Percentiles rank a stretch among this genome's conserved stretches.
Conservation (phyloP, 331 rosid genomes). For the Spiraea crenata region DNA sequence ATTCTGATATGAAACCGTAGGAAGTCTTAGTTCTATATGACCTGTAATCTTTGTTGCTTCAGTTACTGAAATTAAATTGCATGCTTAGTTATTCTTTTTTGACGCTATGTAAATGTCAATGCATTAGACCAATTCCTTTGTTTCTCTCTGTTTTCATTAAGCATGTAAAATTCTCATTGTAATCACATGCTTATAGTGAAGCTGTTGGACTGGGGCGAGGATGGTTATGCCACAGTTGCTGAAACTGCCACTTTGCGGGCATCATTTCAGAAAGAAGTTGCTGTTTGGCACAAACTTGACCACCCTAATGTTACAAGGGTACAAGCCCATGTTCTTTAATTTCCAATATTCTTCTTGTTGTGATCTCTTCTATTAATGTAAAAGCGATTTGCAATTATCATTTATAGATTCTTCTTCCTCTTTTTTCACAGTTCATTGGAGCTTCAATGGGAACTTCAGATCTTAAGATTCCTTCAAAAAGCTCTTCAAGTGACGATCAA, state of each 20-base stretch:
- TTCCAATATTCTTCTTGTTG: slow-evolving; percentile 19
- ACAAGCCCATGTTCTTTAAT: slow-evolving; percentile 27
- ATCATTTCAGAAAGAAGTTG: slow-evolving; percentile 87
- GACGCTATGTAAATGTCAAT: neutral
- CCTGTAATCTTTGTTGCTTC: neutral
- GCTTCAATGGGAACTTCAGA: slow-evolving; percentile 84
- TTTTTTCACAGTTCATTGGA: slow-evolving; percentile 69
- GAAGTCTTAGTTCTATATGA: neutral
- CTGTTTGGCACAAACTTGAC: slow-evolving; percentile 87
- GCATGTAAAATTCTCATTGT: slow-evolving; percentile 29
- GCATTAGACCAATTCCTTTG: neutral
- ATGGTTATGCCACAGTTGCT: slow-evolving; percentile 55
- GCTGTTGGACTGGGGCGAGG: slow-evolving; percentile 95
- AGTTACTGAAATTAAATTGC: neutral
- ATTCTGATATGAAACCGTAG: neutral
- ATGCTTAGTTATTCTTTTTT: neutral
- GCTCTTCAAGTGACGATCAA: slow-evolving; percentile 32
- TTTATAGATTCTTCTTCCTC: slow-evolving; percentile 5
- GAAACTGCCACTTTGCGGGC: slow-evolving; percentile 70
- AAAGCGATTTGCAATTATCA: slow-evolving; percentile 11
- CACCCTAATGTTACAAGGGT: slow-evolving; percentile 85
- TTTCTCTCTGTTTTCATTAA: neutral
- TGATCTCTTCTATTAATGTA: neutral
- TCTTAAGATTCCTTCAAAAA: slow-evolving; percentile 64
- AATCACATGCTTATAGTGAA: slow-evolving; percentile 53